Percentiles rank a stretch among this genome's conserved stretches.
Evolutionary conservation across 2,329 filamentous ascomycete genomes (phyloP).

Genomic region (Capronia epimyces): DNA sequence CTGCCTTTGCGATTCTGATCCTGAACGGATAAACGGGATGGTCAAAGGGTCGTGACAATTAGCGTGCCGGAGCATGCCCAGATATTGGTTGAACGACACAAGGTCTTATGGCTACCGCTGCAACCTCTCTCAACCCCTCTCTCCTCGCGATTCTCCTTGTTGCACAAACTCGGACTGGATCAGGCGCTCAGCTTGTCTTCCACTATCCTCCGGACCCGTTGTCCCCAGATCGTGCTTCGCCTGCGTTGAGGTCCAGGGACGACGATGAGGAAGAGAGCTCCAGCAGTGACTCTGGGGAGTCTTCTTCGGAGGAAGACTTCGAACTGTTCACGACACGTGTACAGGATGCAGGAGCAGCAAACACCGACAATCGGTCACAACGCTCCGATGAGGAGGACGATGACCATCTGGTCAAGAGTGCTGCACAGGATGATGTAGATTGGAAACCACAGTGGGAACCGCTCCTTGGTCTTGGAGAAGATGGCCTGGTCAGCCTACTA

Average conservation of each 20-base stretch:
- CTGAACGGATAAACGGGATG: constrained; percentile 1
- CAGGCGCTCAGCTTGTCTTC: constrained; percentile 77
- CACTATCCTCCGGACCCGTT: constrained; percentile 65
- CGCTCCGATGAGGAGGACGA: constrained; percentile 21
- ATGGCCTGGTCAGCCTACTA: constrained; percentile 72
- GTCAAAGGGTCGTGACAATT: constrained; percentile 1
- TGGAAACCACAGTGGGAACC: constrained; percentile 48
- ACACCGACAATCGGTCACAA: constrained; percentile 13
- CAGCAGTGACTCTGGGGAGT: constrained; percentile 26
- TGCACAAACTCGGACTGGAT: constrained; percentile 69
- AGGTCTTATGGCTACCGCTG: constrained; percentile 41
- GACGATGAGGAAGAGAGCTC: constrained; percentile 26
- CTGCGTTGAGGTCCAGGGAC: constrained; percentile 9
- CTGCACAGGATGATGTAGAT: constrained; percentile 13
- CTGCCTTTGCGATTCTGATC: constrained; percentile 3
- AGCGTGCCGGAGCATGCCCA: neutral
- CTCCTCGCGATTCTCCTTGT: constrained; percentile 68
- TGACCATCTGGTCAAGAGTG: constrained; percentile 12
- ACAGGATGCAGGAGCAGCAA: constrained; percentile 1
- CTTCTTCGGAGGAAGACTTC: constrained; percentile 25
- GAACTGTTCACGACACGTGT: constrained; percentile 20
- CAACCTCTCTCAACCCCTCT: constrained; percentile 49
- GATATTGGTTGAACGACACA: neutral
- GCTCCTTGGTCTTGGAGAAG: constrained; percentile 67
- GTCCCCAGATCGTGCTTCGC: constrained; percentile 10